Base-by-base conservation (phyloP, 176 grass and related monocot genomes). In the Leersia perrieri region DNA sequence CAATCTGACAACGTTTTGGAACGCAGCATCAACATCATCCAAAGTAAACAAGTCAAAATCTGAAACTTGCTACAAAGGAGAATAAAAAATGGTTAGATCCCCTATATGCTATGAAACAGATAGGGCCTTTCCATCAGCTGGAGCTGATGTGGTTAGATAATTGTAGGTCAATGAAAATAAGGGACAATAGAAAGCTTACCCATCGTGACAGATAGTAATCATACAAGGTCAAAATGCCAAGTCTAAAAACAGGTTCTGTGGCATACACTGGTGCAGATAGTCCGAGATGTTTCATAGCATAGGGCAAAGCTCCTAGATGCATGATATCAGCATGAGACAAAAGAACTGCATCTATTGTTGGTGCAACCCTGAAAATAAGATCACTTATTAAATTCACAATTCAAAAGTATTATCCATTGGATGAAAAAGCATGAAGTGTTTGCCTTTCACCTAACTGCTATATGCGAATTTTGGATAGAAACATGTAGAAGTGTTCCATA, bases 171-270 rank as follows among this genome's bases (percentile, higher is more conserved):
- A 83, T 60, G 27, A 82, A 61, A 81, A 67, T 49, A 76, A 68
- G 40, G 42, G 47, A 7, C 25, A 6, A 53, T 61, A 55, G 61
- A 75, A 73, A 80, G 64, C 94, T 94, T 97, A 97, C 94, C 89
- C 85, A 84, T 89, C 86, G 83, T 82, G 95, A 98, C 74, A 94
- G 80, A 71, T 81, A 94, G 68, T 94, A 86, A 70, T 94, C 95
- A 33, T 98, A 98, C 92, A 98, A 92, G 76, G 95, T 98, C 74
- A 98, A 74, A 94, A 98, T 92, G 63, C 95, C 95, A 83, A 98
- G 92, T 77, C 95, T 89, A 91, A 76, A 98, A 33, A 98, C 95
- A 60, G 92, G 95, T 76, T 98, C 95, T 71, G 95, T 94, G 22
- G 90, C 85, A 89, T 94, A 98, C 40, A 98, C 86, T 70, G 95